Base-by-base conservation (phyloP, 352 stramenopile species). In the Pythium brachiatum region DNA sequence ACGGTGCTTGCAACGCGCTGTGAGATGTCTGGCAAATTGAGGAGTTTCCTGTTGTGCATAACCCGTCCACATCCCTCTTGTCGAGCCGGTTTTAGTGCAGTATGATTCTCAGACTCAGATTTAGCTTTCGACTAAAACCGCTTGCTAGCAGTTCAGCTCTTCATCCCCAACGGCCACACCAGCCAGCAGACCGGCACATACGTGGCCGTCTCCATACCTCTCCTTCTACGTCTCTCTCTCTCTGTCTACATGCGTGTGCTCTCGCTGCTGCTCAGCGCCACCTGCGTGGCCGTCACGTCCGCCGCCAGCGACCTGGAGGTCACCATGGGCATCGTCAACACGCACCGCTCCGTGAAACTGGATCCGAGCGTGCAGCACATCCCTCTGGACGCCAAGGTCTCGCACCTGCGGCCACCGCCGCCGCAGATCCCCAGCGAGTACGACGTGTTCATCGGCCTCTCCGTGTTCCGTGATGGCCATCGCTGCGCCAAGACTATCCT, bases 401-500 rank as follows among this genome's bases (percentile, higher is more conserved):
- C 68, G 18, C 63, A 83, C 15, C 55, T 91, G 51, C 76, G 79
- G 8, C 83, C 83, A 26, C 83, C 82, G 2, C 80, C 79, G 15
- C 64, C 81, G 25, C 76, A 76, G 32, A 70, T 87, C 27, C 75
- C 79, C 5, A 53, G 59, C 12, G 70, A 57, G 18, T 83, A 78
- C 57, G 72, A 90, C 57, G 70, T 87, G 51, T 92, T 90, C 57
- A 68, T 94, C 9, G 86, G 86, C 0, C 70, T 93, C 36, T 93
- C 86, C 36, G 81, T 92, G 32, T 95, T 95, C 62, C 82, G 86
- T 21, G 86, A 95, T 47, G 81, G 80, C 56, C 88, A 84, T 54
- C 83, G 86, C 16, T 95, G 86, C 54, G 86, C 72, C 26, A 90
- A 89, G 62, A 95, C 86, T 27, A 84, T 95, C 20, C 78, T 90